phyloP scores from a whole-genome alignment of 768 basidiomycete species.

The Kwoniella bestiolae region DNA sequence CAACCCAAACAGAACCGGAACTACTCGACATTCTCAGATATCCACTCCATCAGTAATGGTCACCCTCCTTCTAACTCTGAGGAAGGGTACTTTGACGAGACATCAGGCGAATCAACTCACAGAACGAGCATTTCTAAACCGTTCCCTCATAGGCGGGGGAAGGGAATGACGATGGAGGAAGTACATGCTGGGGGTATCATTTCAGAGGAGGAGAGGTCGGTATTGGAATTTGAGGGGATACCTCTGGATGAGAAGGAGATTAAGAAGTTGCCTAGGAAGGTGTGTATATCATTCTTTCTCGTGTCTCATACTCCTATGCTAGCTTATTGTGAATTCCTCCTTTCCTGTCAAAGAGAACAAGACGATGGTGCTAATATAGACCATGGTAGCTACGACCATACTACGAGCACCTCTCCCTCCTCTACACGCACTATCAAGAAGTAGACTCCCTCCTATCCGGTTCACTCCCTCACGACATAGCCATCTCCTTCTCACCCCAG shows the following conservation, averaged over 20 bases:
- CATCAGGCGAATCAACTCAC: neutral
- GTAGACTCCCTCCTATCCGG: constrained; percentile 52
- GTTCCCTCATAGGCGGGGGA: neutral
- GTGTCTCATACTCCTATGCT: too few species aligned
- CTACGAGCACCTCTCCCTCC: constrained; percentile 46
- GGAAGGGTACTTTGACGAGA: neutral
- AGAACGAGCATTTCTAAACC: constrained; percentile 3
- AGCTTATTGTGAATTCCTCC: neutral
- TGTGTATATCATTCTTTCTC: constrained; percentile 4
- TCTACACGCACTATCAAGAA: constrained; percentile 49
- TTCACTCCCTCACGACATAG: constrained; percentile 48
- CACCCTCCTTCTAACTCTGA: neutral
- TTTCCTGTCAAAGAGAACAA: neutral
- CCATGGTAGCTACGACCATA: constrained; percentile 39
- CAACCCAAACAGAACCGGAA: neutral
- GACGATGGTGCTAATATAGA: too few species aligned
- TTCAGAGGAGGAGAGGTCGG: constrained; percentile 23
- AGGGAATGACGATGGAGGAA: constrained; percentile 44
- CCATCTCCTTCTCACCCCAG: constrained; percentile 36
- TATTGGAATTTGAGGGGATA: constrained; percentile 37
- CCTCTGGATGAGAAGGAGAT: constrained; percentile 46
- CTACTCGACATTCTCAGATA: constrained; percentile 2
- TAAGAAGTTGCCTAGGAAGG: constrained; percentile 48
- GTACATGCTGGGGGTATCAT: constrained; percentile 38
- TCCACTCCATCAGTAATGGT: neutral